A percentile compares a stretch with the other conserved stretches of the same genome.
Evolutionary conservation across 768 basidiomycete genomes (phyloP).

Genomic region (Tricholoma saponaceum): DNA sequence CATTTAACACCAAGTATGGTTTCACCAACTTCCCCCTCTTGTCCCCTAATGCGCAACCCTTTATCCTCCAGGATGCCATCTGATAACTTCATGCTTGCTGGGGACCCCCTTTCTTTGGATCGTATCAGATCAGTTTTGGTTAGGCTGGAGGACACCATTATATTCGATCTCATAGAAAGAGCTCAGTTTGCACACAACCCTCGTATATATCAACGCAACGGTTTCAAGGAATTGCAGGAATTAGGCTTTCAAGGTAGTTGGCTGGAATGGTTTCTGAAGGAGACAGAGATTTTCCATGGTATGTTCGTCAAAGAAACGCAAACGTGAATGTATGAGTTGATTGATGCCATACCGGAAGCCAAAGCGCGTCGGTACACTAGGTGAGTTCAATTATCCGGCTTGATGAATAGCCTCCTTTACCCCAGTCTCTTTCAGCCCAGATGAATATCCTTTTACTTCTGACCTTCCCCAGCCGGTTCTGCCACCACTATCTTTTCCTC

Average conservation of each 20-base stretch:
- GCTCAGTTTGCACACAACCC: constrained; percentile 96
- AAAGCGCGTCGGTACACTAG: constrained; percentile 95
- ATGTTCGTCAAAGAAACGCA: constrained; percentile 20
- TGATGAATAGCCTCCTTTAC: neutral
- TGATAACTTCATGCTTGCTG: constrained; percentile 67
- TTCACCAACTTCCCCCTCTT: neutral
- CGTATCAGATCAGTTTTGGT: constrained; percentile 82
- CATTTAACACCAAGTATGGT: neutral
- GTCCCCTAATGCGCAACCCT: neutral
- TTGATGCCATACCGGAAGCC: constrained; percentile 41
- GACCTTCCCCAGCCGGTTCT: constrained; percentile 83
- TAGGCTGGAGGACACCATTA: constrained; percentile 97
- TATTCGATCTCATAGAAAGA: constrained; percentile 94
- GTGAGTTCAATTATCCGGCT: constrained; percentile 32
- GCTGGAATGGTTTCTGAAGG: constrained; percentile 97
- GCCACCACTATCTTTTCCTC: constrained; percentile 65
- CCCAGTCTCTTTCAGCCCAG: constrained; percentile 58
- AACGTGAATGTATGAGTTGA: constrained; percentile 2
- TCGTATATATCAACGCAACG: constrained; percentile 77
- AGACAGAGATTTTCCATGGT: constrained; percentile 96
- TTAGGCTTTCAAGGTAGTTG: constrained; percentile 81
- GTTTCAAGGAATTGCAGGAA: constrained; percentile 72
- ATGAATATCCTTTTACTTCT: constrained; percentile 93
- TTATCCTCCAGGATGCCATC: constrained; percentile 40
- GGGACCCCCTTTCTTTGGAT: constrained; percentile 86